Evolutionary conservation across 768 basidiomycete genomes (phyloP).

Genomic region (Rhodotorula toruloides): DNA sequence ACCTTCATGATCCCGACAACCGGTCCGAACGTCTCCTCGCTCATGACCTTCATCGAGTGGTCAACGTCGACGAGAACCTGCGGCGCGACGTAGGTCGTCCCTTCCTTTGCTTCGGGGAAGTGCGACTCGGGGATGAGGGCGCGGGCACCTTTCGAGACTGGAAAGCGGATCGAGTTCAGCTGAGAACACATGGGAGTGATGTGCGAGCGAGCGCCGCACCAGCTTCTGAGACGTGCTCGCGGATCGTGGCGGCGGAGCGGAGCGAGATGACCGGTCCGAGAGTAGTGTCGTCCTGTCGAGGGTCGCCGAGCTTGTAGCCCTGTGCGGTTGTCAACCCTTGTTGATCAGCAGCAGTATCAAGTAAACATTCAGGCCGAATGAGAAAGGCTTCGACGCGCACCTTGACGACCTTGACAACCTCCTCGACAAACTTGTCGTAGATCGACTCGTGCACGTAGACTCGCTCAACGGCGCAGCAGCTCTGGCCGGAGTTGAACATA

Average conservation of each 20-base stretch:
- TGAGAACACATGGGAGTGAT: no score
- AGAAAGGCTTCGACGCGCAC: conserved; percentile 45
- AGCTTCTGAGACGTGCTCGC: conserved; percentile 80
- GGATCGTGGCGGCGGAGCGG: conserved; percentile 74
- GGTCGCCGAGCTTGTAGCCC: conserved; percentile 82
- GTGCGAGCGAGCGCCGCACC: conserved; percentile 49
- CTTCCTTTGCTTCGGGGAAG: conserved; percentile 59
- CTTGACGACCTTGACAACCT: conserved; percentile 69
- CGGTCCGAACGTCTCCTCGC: conserved; percentile 64
- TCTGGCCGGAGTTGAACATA: conserved; percentile 96
- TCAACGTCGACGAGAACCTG: conserved; percentile 84
- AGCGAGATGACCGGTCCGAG: conserved; percentile 90
- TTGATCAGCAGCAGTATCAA: neutral
- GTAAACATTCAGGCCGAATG: no score
- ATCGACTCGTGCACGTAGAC: conserved; percentile 87
- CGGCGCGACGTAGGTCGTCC: conserved; percentile 80
- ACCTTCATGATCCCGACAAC: conserved; percentile 91
- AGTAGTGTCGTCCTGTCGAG: conserved; percentile 64
- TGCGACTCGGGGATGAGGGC: conserved; percentile 67
- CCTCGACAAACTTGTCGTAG: conserved; percentile 71
- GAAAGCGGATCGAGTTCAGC: neutral
- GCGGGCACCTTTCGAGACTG: conserved; percentile 70
- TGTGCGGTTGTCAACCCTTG: conserved; percentile 41
- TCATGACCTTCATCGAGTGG: conserved; percentile 92
- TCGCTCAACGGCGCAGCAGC: conserved; percentile 90